Conservation (phyloP, 73 alveolate species). For the Paramecium biaurelia region DNA sequence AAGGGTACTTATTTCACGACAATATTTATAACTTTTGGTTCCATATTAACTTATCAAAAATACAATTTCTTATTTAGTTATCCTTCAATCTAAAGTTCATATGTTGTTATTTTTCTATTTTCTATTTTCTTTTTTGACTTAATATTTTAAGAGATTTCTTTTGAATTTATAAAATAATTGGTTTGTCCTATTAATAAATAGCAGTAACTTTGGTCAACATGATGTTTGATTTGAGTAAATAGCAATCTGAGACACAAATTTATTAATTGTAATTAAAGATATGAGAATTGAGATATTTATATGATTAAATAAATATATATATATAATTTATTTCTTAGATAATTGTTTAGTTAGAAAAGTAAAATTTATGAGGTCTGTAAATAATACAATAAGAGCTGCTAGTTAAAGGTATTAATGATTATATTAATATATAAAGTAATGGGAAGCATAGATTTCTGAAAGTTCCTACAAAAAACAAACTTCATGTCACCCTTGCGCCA, state of each 20-base stretch:
- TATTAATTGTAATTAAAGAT: neutral
- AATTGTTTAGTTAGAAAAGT: neutral
- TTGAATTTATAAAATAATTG: neutral
- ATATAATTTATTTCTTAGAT: neutral
- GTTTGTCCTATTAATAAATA: neutral
- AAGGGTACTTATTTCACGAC: too few species aligned
- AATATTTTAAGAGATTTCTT: too few species aligned
- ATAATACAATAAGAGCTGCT: neutral
- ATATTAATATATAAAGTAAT: neutral
- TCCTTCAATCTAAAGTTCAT: too few species aligned
- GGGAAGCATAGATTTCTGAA: neutral
- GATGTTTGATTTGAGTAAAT: too few species aligned
- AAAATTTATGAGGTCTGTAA: neutral
- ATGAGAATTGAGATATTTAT: neutral
- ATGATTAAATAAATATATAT: neutral
- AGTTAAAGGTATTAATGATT: neutral
- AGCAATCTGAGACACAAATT: neutral
- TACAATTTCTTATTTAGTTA: too few species aligned
- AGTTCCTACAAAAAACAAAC: neutral
- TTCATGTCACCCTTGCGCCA: constrained; percentile 2
- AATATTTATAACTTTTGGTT: too few species aligned
- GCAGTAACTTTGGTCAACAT: neutral
- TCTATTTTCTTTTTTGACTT: too few species aligned
- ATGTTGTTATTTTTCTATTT: too few species aligned
- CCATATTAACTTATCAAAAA: too few species aligned